Conservation (phyloP, 306 rosid species). For the Dryas alaskensis region DNA sequence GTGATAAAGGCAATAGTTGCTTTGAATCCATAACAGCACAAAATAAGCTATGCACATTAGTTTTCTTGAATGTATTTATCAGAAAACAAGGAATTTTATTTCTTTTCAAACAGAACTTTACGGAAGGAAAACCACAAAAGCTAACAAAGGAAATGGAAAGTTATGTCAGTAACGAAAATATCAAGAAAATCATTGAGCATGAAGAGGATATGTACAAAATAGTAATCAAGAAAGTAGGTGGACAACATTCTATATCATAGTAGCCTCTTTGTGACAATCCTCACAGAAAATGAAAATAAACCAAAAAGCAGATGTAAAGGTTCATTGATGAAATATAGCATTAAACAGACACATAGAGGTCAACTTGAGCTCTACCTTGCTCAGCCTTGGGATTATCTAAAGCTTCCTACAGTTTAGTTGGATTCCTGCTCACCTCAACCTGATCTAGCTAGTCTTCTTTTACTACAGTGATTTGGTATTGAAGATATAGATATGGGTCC, state of each 20-base stretch:
- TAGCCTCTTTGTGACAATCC: not conserved
- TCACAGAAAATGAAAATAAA: not conserved
- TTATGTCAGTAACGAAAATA: not conserved
- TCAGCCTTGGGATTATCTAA: not conserved
- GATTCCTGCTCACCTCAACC: not conserved
- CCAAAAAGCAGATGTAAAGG: not conserved
- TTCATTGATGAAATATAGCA: not conserved
- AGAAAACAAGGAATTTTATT: not conserved
- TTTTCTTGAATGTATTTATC: not conserved
- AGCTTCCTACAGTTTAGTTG: not conserved
- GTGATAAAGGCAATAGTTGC: constrained; percentile 12
- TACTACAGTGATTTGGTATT: not conserved
- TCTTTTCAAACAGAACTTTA: not conserved
- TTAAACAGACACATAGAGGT: not conserved
- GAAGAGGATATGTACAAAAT: not conserved
- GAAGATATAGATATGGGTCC: not conserved
- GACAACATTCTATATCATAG: not conserved
- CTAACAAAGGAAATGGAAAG: constrained; percentile 4
- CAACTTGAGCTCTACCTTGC: not conserved
- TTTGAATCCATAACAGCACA: not conserved
- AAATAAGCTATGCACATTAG: not conserved
- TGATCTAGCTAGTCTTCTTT: not conserved
- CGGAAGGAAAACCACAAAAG: not conserved
- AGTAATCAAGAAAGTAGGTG: not conserved
- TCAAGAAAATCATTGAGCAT: not conserved